Evolutionary conservation across 2,329 filamentous ascomycete species (phyloP), one percentile per base, ranked within the genome.

Genomic region (Teratosphaeriaceae sp.): DNA sequence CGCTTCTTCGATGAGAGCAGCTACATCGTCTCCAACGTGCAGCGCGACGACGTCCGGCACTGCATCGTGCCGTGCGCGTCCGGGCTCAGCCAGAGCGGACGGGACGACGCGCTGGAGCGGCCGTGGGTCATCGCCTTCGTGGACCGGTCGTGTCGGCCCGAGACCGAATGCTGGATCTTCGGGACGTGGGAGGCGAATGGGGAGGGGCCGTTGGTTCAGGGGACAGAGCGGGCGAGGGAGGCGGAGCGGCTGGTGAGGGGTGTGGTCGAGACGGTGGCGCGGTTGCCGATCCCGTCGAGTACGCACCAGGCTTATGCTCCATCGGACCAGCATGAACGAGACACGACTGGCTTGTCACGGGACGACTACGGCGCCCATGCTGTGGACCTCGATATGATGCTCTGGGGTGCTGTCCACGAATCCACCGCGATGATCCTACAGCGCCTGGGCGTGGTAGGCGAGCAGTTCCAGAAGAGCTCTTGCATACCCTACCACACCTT

Each of bases 91-190:
- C 37, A 27, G 15, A 26, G 16, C 11, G 33, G 15, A n/a, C 29
- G 19, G 3, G 38, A 40, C 26, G 38, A 41, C 18, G 19, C n/a
- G 9, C 16, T 33, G 19, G n/a, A 22, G 12, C 29, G 20, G 6
- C 42, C 43, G 6, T 66, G 63, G 55, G 80, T 84, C 55, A 71
- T 74, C 1, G 77, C 75, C 0, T 84, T 80, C 55, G 57, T 82
- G 5, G 82, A 86, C 59, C 68, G 80, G 16, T 73, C 73, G 3
- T 70, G 69, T 42, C 70, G 72, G 0, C 78, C 77, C 0, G 80
- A 84, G 56, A 85, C 82, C 0, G 75, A 84, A 48, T 65, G 79
- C 22, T 84, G 77, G 74, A 54, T 85, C 1, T 85, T 80, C 59
- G 63, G 50, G 19, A 47, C 42, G 42, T 51, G 63, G 65, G 40